Evolutionary conservation across 2,329 filamentous ascomycete species (phyloP).

Genomic region (Talaromyces sp.): DNA sequence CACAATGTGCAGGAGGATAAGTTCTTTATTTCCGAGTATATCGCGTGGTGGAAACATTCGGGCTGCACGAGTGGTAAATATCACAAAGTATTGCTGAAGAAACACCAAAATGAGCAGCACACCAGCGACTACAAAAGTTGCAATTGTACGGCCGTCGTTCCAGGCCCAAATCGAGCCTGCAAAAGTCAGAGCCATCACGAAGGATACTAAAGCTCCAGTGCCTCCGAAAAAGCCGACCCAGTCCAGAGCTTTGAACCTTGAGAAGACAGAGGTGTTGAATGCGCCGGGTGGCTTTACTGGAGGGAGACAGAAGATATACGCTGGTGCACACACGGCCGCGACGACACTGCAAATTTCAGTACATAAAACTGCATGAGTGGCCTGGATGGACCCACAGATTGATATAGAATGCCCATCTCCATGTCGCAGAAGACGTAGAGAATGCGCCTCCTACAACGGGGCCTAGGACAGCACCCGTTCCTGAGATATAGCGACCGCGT

Average conservation of each 20-base stretch:
- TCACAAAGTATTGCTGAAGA: slow-evolving; percentile 42
- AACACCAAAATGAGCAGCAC: slow-evolving; percentile 45
- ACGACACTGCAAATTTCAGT: neutral
- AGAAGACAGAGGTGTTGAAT: slow-evolving; percentile 29
- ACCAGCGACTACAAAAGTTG: slow-evolving; percentile 47
- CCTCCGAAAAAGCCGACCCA: slow-evolving; percentile 46
- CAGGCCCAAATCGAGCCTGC: slow-evolving; percentile 51
- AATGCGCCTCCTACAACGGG: slow-evolving; percentile 42
- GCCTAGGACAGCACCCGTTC: slow-evolving; percentile 34
- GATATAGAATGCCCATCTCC: slow-evolving; percentile 39
- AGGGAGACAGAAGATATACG: neutral
- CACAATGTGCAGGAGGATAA: slow-evolving; percentile 41
- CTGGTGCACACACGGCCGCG: neutral
- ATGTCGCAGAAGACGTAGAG: slow-evolving; percentile 26
- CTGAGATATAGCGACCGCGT: slow-evolving; percentile 30
- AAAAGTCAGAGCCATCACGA: slow-evolving; percentile 51
- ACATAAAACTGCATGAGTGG: neutral
- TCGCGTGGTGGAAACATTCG: slow-evolving; percentile 46
- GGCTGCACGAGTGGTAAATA: slow-evolving; percentile 44
- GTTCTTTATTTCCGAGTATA: neutral
- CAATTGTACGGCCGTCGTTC: slow-evolving; percentile 45
- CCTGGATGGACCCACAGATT: slow-evolving; percentile 33
- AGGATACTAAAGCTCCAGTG: slow-evolving; percentile 30
- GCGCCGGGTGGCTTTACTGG: neutral
- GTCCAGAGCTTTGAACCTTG: slow-evolving; percentile 30